These are phyloP conservation scores for Suillus clintonianus DNA, from an alignment of 768 basidiomycete species.

Conservation along the genomic window DNA sequence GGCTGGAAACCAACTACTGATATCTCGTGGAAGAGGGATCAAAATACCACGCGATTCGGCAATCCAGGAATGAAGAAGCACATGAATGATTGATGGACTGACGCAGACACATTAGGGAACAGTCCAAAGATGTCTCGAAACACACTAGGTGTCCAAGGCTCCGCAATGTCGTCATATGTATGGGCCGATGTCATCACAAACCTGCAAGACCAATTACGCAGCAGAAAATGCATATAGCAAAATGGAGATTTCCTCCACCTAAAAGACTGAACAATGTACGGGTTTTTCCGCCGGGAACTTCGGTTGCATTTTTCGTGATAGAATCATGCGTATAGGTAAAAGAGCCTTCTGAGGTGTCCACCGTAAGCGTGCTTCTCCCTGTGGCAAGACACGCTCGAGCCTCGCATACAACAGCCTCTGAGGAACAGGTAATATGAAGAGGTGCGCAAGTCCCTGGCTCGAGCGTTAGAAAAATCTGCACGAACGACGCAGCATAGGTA, in stretches of 20 bases:
- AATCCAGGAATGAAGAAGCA: neutral
- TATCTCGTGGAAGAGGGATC: neutral
- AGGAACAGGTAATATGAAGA: neutral
- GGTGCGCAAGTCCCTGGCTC: neutral
- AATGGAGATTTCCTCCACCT: neutral
- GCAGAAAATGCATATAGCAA: neutral
- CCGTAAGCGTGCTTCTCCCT: neutral
- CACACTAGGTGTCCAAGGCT: neutral
- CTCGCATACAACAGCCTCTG: neutral
- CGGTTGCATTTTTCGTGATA: neutral
- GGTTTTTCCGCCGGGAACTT: neutral
- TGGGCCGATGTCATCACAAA: neutral
- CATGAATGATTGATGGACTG: neutral
- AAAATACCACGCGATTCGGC: neutral
- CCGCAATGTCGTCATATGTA: neutral
- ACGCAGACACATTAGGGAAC: no score
- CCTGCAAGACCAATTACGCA: neutral
- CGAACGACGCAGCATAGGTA: neutral
- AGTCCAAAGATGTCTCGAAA: no score
- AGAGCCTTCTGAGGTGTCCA: neutral
- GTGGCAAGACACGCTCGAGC: neutral
- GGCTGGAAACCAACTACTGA: neutral
- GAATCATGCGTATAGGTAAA: neutral
- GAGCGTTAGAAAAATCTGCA: neutral
- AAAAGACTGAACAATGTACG: neutral